phyloP scores from a whole-genome alignment of 495 filamentous ascomycete genomes.

The Penicillium soppii region DNA sequence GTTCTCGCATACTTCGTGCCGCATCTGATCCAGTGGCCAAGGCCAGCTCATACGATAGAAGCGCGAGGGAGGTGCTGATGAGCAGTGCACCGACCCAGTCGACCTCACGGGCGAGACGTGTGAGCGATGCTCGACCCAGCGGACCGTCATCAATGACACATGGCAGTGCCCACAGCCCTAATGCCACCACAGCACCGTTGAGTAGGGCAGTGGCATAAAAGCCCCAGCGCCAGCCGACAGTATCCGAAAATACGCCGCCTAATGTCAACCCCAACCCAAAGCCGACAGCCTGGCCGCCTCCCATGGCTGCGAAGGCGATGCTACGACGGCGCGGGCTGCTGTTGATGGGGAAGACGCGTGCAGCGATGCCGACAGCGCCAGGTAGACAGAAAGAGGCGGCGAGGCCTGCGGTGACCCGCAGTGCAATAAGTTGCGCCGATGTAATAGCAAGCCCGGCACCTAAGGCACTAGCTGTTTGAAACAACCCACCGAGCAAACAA shows the following conservation, averaged over 20 bases:
- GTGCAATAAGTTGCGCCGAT: constrained; percentile 43
- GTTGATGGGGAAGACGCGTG: constrained; percentile 31
- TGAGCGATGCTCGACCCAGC: constrained; percentile 11
- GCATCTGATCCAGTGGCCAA: constrained; percentile 19
- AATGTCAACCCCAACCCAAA: constrained; percentile 42
- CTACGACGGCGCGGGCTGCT: constrained; percentile 32
- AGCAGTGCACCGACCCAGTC: constrained; percentile 37
- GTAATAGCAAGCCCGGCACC: constrained; percentile 38
- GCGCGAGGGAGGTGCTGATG: constrained; percentile 34
- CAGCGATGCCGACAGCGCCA: constrained; percentile 39
- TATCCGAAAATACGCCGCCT: constrained; percentile 45
- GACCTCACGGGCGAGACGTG: constrained; percentile 38
- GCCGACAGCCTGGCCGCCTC: constrained; percentile 44
- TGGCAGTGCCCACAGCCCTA: too few relatives aligned
- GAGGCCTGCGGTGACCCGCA: constrained; percentile 44
- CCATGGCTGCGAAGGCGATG: constrained; percentile 45
- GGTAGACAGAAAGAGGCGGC: constrained; percentile 31
- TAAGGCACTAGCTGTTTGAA: constrained; percentile 37
- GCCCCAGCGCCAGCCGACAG: constrained; percentile 43
- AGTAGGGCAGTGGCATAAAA: constrained; percentile 42
- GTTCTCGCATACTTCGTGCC: constrained; percentile 15
- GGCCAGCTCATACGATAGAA: constrained; percentile 42
- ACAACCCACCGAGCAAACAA: constrained; percentile 36
- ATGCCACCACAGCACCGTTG: neutral
- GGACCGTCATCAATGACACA: too few relatives aligned